Evolutionary conservation across 257 asterid genomes (phyloP).

Genomic region (Lavandula angustifolia): DNA sequence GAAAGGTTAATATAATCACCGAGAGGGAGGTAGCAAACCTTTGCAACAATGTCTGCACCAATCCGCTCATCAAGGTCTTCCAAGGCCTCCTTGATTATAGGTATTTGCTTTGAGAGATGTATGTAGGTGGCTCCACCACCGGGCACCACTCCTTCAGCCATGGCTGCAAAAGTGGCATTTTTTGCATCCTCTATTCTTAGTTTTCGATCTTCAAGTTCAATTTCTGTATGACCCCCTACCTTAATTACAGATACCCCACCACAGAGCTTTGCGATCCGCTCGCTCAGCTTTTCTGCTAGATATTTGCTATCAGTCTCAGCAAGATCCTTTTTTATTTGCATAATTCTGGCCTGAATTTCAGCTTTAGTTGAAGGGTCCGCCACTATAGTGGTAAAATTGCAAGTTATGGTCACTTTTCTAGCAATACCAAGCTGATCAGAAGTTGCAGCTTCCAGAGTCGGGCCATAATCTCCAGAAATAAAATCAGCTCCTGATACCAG

Average conservation of each 20-base stretch:
- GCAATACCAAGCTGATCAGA: constrained; percentile 99
- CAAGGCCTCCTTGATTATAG: constrained; percentile 52
- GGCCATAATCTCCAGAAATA: constrained; percentile 84
- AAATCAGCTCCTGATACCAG: constrained; percentile 84
- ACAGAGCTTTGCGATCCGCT: constrained; percentile 87
- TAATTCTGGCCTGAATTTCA: constrained; percentile 88
- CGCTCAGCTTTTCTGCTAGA: constrained; percentile 68
- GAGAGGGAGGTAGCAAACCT: constrained; percentile 45
- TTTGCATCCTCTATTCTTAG: constrained; percentile 92
- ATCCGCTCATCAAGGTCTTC: constrained; percentile 77
- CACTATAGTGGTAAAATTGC: constrained; percentile 70
- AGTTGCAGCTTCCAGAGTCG: constrained; percentile 71
- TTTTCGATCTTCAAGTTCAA: constrained; percentile 89
- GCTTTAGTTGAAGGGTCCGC: constrained; percentile 92
- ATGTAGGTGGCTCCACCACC: constrained; percentile 94
- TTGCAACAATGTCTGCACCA: constrained; percentile 86
- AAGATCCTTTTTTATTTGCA: constrained; percentile 89
- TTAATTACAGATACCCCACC: constrained; percentile 86
- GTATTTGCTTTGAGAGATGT: constrained; percentile 80
- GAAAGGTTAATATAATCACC: not conserved
- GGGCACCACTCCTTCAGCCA: constrained; percentile 94
- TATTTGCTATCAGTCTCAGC: constrained; percentile 74
- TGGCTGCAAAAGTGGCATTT: constrained; percentile 90
- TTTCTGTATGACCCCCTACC: constrained; percentile 96
- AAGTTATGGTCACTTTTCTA: constrained; percentile 65